Evolutionary conservation across 306 rosid species (phyloP).

Genomic region (Arachis stenosperma): DNA sequence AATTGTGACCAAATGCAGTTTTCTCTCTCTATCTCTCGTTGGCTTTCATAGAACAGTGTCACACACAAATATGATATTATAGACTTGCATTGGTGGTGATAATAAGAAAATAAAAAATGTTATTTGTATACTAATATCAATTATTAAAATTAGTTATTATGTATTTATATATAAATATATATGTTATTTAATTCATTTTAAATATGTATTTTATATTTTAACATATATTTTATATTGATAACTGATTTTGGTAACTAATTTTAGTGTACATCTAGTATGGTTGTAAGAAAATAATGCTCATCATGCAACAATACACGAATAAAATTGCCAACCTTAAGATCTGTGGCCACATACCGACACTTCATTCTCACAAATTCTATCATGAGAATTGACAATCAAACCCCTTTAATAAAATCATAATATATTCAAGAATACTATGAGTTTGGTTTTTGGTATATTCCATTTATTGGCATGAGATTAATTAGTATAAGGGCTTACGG

Average conservation of each 20-base stretch:
- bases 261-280: too few relatives aligned
- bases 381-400: slow-evolving; percentile 23
- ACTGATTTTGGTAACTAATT: too few relatives aligned
- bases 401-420: not conserved
- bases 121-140: too few relatives aligned
- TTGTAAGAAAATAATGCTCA: slow-evolving; percentile 30
- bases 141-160: too few relatives aligned
- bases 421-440: not conserved
- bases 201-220: too few relatives aligned
- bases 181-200: too few relatives aligned
- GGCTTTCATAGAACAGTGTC: slow-evolving; percentile 43
- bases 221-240: too few relatives aligned
- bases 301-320: slow-evolving; percentile 31
- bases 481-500: slow-evolving; percentile 13
- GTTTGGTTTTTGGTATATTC: slow-evolving; percentile 32
- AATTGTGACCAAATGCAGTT: slow-evolving; percentile 42
- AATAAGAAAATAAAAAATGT: too few relatives aligned
- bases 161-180: too few relatives aligned
- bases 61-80: slow-evolving; percentile 12
- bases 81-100: not conserved
- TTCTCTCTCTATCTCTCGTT: slow-evolving; percentile 14
- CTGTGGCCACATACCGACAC: slow-evolving; percentile 31
- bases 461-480: slow-evolving; percentile 26
- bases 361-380: slow-evolving; percentile 24
- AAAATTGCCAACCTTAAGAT: slow-evolving; percentile 4